A percentile compares a stretch with the other conserved stretches of the same genome.
Evolutionary conservation across 441 rosid genomes (phyloP).

Genomic region (Erodium texanum): DNA sequence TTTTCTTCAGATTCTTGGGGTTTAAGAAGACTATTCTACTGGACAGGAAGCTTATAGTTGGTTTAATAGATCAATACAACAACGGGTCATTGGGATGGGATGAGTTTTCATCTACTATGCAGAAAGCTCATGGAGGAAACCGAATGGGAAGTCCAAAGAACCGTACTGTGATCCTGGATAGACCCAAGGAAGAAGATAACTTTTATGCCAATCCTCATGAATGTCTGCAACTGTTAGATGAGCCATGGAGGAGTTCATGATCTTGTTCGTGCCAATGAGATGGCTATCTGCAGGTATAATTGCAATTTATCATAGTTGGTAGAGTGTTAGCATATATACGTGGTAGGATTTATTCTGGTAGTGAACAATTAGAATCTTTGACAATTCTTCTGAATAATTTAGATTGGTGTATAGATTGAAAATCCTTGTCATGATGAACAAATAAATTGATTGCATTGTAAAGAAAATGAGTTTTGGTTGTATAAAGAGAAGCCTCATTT

Average conservation of each 20-base stretch:
- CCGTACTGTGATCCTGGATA: slow-evolving; percentile 41
- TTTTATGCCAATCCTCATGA: slow-evolving; percentile 67
- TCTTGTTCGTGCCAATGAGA: slow-evolving; percentile 20
- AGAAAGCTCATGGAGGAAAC: slow-evolving; percentile 39
- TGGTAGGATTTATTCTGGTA: background rate
- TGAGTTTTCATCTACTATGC: slow-evolving; percentile 41
- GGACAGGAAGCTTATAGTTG: slow-evolving; percentile 46
- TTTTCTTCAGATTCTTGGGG: slow-evolving; percentile 63
- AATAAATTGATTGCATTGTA: background rate
- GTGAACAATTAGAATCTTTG: background rate
- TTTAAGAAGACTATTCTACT: slow-evolving; percentile 57
- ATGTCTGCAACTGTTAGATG: slow-evolving; percentile 63
- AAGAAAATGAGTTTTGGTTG: background rate
- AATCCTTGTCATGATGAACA: background rate
- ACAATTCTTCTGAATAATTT: background rate
- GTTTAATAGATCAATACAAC: slow-evolving; percentile 44
- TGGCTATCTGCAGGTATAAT: too few relatives aligned
- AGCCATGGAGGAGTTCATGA: slow-evolving; percentile 46
- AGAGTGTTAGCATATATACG: slow-evolving; percentile 1
- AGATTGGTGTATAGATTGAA: background rate
- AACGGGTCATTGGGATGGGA: slow-evolving; percentile 51
- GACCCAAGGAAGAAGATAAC: slow-evolving; percentile 68
- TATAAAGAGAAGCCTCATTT: background rate
- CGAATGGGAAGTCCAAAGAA: slow-evolving; percentile 55
- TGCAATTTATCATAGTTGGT: too few relatives aligned